Base-by-base conservation (phyloP, 768 basidiomycete species). In the Boletus subparvulus region DNA sequence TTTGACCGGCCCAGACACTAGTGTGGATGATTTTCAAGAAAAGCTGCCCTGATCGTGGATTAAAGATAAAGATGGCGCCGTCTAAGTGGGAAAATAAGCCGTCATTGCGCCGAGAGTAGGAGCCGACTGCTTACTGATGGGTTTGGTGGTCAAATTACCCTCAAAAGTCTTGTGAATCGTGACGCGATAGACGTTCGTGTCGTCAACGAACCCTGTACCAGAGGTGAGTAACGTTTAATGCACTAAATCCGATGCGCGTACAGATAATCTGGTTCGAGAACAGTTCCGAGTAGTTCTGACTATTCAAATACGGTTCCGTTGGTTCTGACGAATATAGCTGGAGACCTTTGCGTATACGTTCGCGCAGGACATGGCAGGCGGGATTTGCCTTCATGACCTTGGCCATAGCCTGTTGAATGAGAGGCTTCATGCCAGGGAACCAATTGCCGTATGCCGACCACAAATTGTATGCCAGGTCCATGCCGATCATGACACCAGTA, bases 341-440 rank as follows among this genome's bases (percentile, higher is more conserved):
- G 21, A 99, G 82, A 72, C 95, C 96, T 76, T 99, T 99, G 65
- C 97, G 86, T 65, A 99, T 98, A 76, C 97, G 97, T 76, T 99
- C 97, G 52, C 97, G 91, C 54, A 99, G 78, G 41, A 99, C 97
- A 69, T 98, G 97, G 52, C 90, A 87, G 14, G 97, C 97, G 26
- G 97, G 97, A 67, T 99, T 98, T 50, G 97, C 97, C 75, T 99
- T 99, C 94, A 98, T 96, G 72, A 99, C 90, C 82, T 98, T 99
- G 13, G 91, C 94, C 94, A 99, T 97, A 6, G 96, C 97, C 74
- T 97, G 95, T 72, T 97, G 96, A 56, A 99, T 88, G 58, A 99
- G 81, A 6, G 95, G 95, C 75, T 98, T 98, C 82, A 98, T 84
- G 45, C 97, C 96, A 14, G 97, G 97, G 88, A 98, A 97, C 93